Evolutionary conservation across 805 yeast genomes (phyloP), one percentile per base, ranked within the genome.

Genomic region (Priceomyces fermenticarens): DNA sequence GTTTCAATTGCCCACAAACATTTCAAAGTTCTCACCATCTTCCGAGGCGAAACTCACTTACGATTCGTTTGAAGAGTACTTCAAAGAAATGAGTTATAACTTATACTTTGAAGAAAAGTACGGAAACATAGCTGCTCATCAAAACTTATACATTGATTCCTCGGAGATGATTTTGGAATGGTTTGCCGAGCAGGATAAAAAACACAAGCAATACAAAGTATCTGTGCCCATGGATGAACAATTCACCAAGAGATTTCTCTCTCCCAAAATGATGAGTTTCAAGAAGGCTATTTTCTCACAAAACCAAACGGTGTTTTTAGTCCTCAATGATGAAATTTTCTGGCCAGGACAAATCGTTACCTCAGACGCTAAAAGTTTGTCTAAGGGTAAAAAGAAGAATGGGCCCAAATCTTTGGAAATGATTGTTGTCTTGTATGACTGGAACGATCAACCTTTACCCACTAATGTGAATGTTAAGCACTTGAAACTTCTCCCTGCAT

Each of bases 281-380:
- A 78, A 79, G 35, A 80, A 77, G 46, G 58, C 74, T 5, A 88
- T 88, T 3, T 83, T 83, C 47, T 60, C 73, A 14, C 70, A 71
- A 32, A 77, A 76, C 36, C 88, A 82, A 52, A 70, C 83, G 0
- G 63, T 84, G 32, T 75, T 81, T 48, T 62, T 84, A 28, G 63
- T 66, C 32, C 77, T 77, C 47, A 73, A 73, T 43, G 69, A 71
- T 9, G 71, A 72, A 23, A 67, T 80, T 25, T 58, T 71, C 0
- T 83, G 88, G 88, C 80, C 75, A 47, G 78, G 84, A 20, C 72
- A 63, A 49, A 72, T 80, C 9, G 75, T 75, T 13, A 75, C 75
- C 39, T 53, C 67, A 35, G 66, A 64, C 30, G 58, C 61, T 4
- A 43, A 44, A 28, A 39, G 43, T 40, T 51, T 43, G 23, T 31